phyloP scores from a whole-genome alignment of 257 asterid genomes.

The Orobanche coerulescens region DNA sequence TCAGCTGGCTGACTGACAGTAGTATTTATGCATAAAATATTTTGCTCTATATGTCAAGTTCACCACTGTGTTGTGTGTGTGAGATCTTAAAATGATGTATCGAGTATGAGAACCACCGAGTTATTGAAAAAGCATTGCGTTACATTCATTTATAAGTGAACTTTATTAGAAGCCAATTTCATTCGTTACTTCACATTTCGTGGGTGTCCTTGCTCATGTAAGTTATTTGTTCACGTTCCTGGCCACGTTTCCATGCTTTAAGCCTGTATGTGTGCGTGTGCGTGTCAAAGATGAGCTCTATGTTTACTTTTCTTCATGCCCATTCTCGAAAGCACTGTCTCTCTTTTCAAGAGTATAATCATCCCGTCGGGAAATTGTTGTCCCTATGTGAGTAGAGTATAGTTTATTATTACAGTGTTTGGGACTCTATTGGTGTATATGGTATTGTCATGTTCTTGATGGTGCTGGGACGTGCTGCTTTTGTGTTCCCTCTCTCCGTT shows the following conservation, averaged over 20 bases:
- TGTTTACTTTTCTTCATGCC: not conserved
- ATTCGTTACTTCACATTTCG: not conserved
- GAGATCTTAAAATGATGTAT: too few relatives aligned
- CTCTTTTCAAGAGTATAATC: not conserved
- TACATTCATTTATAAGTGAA: not conserved
- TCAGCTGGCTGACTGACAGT: not conserved
- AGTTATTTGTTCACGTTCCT: not conserved
- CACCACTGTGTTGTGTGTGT: not conserved
- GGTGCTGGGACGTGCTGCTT: constrained; percentile 86
- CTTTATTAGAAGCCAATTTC: not conserved
- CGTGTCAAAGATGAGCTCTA: not conserved
- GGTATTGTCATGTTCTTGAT: constrained; percentile 48
- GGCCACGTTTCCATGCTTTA: too few relatives aligned
- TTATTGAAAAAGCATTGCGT: too few relatives aligned
- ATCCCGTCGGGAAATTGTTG: not conserved
- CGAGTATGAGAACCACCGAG: too few relatives aligned
- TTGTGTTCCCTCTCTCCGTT: constrained; percentile 79
- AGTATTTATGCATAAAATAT: not conserved
- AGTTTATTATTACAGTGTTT: constrained; percentile 32
- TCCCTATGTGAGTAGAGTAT: not conserved
- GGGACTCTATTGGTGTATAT: constrained; percentile 49
- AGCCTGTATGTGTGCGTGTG: too few relatives aligned
- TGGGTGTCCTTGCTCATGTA: not conserved
- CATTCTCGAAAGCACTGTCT: not conserved
- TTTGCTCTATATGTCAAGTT: not conserved